Evolutionary conservation across 371 early-diverging fungal genomes (phyloP), one percentile per base, ranked within the genome.

Genomic region (Mucor sp.): DNA sequence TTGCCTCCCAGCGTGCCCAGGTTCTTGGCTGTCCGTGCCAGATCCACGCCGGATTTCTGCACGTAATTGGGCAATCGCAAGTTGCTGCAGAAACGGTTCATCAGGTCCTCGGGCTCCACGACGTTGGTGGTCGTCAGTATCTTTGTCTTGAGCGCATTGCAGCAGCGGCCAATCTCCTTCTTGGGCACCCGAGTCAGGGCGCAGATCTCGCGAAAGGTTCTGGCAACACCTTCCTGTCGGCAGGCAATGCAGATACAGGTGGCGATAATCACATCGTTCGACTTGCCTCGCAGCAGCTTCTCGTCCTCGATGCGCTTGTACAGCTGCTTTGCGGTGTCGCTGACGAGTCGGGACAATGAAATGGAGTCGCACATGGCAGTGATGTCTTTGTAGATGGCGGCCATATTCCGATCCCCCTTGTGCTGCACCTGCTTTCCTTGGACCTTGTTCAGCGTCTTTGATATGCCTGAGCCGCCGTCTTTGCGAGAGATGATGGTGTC

Each of bases 171-270:
- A 78, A 96, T 92, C 60, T 96, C 95, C 71, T 91, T 92, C 79
- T 93, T 94, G 28, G 93, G 89, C 2, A 99, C 98, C 35, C 92
- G 90, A 3, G 99, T 97, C 66, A 97, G 72, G 0, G 95, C 92
- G 63, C 93, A 93, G 41, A 99, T 95, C 79, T 99, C 99, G 73
- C 97, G 97, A 79, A 98, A 99, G 1, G 99, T 98, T 63, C 99
- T 87, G 3, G 95, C 90, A 5, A 94, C 97, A 17, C 86, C 83
- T 66, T 96, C 93, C 70, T 95, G 90, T 35, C 96, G 87, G 80
- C 99, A 99, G 7, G 99, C 99, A 65, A 98, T 91, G 70, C 94
- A 96, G 66, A 99, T 94, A 77, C 97, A 97, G 0, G 97, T 97
- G 3, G 98, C 99, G 70, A 96, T 94, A 60, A 98, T 89, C 14